phyloP scores from a whole-genome alignment of 2,329 filamentous ascomycete species.

The Coleophoma crateriformis region DNA sequence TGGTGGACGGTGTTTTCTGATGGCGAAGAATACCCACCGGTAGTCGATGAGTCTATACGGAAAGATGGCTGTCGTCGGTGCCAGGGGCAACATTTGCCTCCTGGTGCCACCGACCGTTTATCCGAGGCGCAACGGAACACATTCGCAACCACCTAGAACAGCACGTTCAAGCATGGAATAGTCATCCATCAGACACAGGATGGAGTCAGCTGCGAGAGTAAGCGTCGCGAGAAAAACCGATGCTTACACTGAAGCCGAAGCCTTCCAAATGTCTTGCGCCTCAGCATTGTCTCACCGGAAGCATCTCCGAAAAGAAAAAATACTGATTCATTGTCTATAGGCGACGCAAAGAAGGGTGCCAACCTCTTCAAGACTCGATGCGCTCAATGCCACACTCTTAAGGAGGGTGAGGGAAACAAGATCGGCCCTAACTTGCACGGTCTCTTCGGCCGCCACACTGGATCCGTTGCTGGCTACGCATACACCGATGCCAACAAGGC shows the following conservation, averaged over 20 bases:
- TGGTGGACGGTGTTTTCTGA: neutral
- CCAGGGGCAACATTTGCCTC: constrained; percentile 2
- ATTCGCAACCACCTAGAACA: neutral
- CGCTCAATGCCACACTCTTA: constrained; percentile 97
- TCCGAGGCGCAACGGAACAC: neutral
- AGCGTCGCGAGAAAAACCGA: neutral
- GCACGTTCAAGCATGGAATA: neutral
- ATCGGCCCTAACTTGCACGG: constrained; percentile 95
- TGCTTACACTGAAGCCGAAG: neutral
- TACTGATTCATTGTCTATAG: constrained; percentile 40
- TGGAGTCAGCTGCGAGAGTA: too few relatives aligned
- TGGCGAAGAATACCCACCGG: neutral
- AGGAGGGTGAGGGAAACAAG: constrained; percentile 90
- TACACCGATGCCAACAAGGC: constrained; percentile 99
- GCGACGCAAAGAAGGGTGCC: constrained; percentile 93
- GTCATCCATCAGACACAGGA: neutral
- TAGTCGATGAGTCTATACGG: neutral
- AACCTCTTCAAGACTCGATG: constrained; percentile 99
- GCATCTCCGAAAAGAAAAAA: neutral
- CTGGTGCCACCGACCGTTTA: neutral
- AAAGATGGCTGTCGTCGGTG: constrained; percentile 2
- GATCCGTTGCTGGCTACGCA: constrained; percentile 83
- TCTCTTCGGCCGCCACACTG: constrained; percentile 94
- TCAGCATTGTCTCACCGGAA: neutral
- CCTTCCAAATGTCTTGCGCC: neutral